Evolutionary conservation across 257 asterid genomes (phyloP).

Genomic region (Solanum lignicaule): DNA sequence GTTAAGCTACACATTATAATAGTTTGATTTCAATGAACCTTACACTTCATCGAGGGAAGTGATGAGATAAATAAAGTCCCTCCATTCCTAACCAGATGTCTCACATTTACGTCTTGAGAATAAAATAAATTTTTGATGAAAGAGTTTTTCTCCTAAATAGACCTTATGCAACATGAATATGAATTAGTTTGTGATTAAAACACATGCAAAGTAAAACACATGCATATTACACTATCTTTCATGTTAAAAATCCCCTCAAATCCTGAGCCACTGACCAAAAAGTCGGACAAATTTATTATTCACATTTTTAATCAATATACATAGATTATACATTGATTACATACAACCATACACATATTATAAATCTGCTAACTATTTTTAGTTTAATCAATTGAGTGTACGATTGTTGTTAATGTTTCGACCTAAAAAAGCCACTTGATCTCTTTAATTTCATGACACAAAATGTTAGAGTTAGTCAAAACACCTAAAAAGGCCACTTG

Average conservation of each 20-base stretch:
- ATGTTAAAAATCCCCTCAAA: not conserved
- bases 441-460: not conserved
- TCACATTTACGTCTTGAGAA: not conserved
- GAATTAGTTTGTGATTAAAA: not conserved
- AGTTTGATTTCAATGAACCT: not conserved
- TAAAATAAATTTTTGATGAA: not conserved
- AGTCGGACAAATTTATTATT: fast-evolving
- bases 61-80: not conserved
- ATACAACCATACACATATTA: not conserved
- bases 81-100: not conserved
- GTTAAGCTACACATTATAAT: not conserved
- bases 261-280: not conserved
- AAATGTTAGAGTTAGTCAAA: not conserved
- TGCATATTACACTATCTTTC: not conserved
- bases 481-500: not conserved
- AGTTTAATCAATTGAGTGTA: not conserved
- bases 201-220: not conserved
- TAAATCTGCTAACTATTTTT: too few species aligned
- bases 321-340: fast-evolving
- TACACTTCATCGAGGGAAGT: not conserved
- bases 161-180: not conserved
- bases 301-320: fast-evolving
- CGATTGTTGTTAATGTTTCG: not conserved
- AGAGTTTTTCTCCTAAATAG: not conserved
- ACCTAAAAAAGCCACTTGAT: not conserved